phyloP scores from a whole-genome alignment of 495 filamentous ascomycete species.

The Apodospora peruviana region DNA sequence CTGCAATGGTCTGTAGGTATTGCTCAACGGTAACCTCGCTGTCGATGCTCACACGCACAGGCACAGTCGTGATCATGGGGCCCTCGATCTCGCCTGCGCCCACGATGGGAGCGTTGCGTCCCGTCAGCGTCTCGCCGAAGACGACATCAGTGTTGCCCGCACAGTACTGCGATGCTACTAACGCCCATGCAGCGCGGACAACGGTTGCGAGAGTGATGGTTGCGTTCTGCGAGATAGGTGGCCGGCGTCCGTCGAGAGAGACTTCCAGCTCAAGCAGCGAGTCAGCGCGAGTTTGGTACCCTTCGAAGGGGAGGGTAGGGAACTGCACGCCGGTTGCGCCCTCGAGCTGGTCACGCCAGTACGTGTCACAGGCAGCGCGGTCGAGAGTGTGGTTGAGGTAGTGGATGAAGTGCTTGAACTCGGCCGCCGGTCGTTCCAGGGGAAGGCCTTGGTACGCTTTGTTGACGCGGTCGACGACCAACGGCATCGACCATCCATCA shows the following conservation, averaged over 20 bases:
- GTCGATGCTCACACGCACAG: constrained; percentile 47
- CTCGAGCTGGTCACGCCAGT: constrained; percentile 40
- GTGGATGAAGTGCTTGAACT: constrained; percentile 41
- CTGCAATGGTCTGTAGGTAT: constrained; percentile 49
- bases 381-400: constrained; percentile 33
- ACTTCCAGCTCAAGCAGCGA: constrained; percentile 48
- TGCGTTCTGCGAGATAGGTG: neutral
- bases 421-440: constrained; percentile 39
- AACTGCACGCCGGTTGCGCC: constrained; percentile 52
- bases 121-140: constrained; percentile 52
- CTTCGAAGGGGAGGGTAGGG: constrained; percentile 48
- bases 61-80: constrained; percentile 61
- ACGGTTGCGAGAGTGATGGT: constrained; percentile 51
- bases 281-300: constrained; percentile 50
- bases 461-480: constrained; percentile 52
- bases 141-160: constrained; percentile 47
- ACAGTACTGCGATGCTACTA: constrained; percentile 47
- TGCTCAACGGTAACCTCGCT: constrained; percentile 20
- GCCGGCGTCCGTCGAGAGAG: constrained; percentile 26
- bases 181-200: constrained; percentile 59
- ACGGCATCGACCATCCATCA: constrained; percentile 59
- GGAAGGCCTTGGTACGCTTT: constrained; percentile 25
- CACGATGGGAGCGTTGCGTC: constrained; percentile 45
- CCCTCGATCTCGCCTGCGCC: constrained; percentile 50
- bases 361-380: constrained; percentile 25